Evolutionary conservation across 139 green algal species (phyloP).

Genomic region (Picochlorum sp.): DNA sequence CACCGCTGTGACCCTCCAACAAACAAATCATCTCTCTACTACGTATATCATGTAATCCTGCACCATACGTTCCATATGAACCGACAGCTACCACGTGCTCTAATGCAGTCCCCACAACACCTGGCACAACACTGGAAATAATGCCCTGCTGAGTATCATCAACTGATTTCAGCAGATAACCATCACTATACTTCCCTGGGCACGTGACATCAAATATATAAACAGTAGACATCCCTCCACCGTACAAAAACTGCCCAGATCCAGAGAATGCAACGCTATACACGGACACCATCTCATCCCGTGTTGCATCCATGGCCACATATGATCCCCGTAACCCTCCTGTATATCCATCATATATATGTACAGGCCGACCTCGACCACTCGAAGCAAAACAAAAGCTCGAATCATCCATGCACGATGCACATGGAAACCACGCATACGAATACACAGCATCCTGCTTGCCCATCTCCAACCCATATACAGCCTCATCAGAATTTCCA

Average conservation of each 20-base stretch:
- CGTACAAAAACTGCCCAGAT: constrained; percentile 41
- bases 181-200: constrained; percentile 48
- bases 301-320: constrained; percentile 62
- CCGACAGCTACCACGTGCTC: constrained; percentile 59
- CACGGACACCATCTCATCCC: constrained; percentile 75
- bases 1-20: constrained; percentile 61
- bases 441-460: constrained; percentile 54
- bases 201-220: constrained; percentile 54
- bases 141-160: too few species aligned
- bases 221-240: constrained; percentile 55
- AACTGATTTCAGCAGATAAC: too few species aligned
- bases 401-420: constrained; percentile 45
- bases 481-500: not conserved
- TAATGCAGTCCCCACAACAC: too few species aligned
- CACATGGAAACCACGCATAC: constrained; percentile 61
- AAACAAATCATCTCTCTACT: constrained; percentile 46
- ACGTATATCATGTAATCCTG: constrained; percentile 49
- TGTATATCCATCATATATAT: constrained; percentile 72
- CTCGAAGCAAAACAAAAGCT: constrained; percentile 73
- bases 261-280: constrained; percentile 60
- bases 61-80: constrained; percentile 52
- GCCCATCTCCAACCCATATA: not conserved
- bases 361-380: constrained; percentile 61
- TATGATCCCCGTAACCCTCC: constrained; percentile 62
- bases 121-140: too few species aligned